Percentiles rank a stretch among this genome's conserved stretches.
These are phyloP conservation scores for Eucalyptus sp. DNA, from an alignment of 345 rosid species.

Conservation along the genomic window DNA sequence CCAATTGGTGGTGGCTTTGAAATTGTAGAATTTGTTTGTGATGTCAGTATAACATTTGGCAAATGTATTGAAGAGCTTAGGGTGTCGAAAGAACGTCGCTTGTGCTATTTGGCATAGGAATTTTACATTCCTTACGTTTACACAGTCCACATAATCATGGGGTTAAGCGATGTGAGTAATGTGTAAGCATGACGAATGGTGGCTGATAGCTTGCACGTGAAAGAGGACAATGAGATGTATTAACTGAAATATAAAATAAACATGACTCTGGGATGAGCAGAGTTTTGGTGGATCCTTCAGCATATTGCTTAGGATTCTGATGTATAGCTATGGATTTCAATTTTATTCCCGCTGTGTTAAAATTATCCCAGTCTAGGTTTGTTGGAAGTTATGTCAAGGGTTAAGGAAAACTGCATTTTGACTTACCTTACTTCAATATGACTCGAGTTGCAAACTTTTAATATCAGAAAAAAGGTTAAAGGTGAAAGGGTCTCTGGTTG, in stretches of 20 bases:
- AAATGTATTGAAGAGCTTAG: neutral
- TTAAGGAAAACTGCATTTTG: neutral
- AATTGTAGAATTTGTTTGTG: neutral
- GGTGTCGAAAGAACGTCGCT: neutral
- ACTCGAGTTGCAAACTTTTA: neutral
- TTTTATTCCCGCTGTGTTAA: neutral
- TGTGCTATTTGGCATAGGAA: neutral
- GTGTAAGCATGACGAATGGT: neutral
- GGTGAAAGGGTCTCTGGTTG: neutral
- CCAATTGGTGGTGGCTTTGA: neutral
- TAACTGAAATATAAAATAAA: neutral
- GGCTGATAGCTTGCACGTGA: neutral
- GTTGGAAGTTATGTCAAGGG: neutral
- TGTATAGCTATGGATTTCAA: neutral
- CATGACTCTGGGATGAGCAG: neutral
- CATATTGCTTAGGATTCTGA: neutral
- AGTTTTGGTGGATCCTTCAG: neutral
- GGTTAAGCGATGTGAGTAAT: neutral
- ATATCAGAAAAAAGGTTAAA: neutral
- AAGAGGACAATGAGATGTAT: neutral
- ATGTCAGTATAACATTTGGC: neutral
- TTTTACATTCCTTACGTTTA: neutral
- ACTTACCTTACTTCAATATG: neutral
- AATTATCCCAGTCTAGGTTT: neutral
- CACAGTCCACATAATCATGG: neutral